Conservation (phyloP, 164 flowering plant genomes). For the Kalanchoe fedtschenkoi region DNA sequence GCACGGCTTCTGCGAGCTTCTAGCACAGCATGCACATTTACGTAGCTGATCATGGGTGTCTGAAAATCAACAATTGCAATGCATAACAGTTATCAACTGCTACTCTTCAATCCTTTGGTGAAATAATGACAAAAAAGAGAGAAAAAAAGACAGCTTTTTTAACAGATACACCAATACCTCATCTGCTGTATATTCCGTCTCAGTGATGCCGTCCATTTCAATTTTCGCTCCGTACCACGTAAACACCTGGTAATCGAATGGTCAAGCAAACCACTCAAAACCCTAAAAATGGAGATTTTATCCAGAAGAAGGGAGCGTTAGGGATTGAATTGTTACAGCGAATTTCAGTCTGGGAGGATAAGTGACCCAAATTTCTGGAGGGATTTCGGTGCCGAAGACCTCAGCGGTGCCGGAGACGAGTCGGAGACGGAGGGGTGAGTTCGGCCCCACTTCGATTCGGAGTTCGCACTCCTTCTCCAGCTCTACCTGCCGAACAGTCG, state of each 20-base stretch:
- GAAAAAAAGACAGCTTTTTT: neutral
- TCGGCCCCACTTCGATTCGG: slow-evolving; percentile 58
- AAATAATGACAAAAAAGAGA: neutral
- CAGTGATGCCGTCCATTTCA: slow-evolving; percentile 75
- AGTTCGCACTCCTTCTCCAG: slow-evolving; percentile 81
- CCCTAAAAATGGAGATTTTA: no score
- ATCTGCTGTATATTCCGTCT: slow-evolving; percentile 88
- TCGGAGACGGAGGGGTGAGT: slow-evolving; percentile 58
- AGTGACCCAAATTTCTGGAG: slow-evolving; percentile 79
- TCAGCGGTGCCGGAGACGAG: slow-evolving; percentile 74
- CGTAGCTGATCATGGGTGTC: slow-evolving; percentile 95
- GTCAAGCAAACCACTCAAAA: neutral
- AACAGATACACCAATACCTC: slow-evolving; percentile 39
- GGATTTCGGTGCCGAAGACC: slow-evolving; percentile 82
- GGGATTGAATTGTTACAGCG: slow-evolving; percentile 40
- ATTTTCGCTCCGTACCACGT: slow-evolving; percentile 95
- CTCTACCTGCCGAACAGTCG: slow-evolving; percentile 45
- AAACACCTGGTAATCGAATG: slow-evolving; percentile 42
- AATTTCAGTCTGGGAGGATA: slow-evolving; percentile 81
- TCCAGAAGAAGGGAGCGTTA: neutral
- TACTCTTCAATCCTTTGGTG: no score
- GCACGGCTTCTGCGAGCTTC: slow-evolving; percentile 82
- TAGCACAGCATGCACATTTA: slow-evolving; percentile 86
- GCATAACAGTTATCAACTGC: neutral
- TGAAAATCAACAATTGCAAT: slow-evolving; percentile 22